Percentiles rank a stretch among this genome's conserved stretches.
Conservation (phyloP, 176 grass and related monocot species). For the Aegilops bicornis region DNA sequence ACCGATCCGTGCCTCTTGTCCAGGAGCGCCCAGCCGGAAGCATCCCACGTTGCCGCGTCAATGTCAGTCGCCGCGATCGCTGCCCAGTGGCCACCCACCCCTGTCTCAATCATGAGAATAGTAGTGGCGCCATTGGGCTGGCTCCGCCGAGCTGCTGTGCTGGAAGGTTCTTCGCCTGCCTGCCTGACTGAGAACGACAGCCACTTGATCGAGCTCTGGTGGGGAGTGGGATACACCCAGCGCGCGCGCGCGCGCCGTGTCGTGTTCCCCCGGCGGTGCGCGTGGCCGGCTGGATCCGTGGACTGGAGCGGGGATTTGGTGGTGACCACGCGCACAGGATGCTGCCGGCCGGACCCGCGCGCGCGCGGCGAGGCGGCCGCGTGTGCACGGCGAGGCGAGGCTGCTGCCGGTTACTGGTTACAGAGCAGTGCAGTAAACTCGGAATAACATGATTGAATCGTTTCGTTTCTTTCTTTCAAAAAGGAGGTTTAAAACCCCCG, state of each 20-base stretch:
- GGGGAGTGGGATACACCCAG: not conserved
- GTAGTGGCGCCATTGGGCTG: not conserved
- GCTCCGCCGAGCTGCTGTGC: not conserved
- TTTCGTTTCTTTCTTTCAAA: too few relatives aligned
- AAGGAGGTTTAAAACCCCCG: too few relatives aligned
- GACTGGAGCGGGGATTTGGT: not conserved
- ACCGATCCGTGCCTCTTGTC: not conserved
- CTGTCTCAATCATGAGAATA: not conserved
- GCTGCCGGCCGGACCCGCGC: too few relatives aligned
- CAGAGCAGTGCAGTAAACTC: too few relatives aligned
- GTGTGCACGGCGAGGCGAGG: too few relatives aligned
- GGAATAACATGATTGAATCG: too few relatives aligned
- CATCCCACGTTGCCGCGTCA: not conserved
- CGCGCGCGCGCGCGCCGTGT: not conserved
- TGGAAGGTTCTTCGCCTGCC: not conserved
- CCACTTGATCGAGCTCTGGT: not conserved
- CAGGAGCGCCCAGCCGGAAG: not conserved
- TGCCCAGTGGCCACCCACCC: not conserved
- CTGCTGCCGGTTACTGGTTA: too few relatives aligned
- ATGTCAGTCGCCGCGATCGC: not conserved
- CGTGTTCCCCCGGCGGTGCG: not conserved
- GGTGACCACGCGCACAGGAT: too few relatives aligned
- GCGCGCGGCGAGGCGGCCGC: too few relatives aligned
- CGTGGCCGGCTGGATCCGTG: not conserved
- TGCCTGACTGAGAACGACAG: not conserved